Base-by-base conservation (phyloP, 2,329 filamentous ascomycete genomes). In the Nannizziopsis barbatae region DNA sequence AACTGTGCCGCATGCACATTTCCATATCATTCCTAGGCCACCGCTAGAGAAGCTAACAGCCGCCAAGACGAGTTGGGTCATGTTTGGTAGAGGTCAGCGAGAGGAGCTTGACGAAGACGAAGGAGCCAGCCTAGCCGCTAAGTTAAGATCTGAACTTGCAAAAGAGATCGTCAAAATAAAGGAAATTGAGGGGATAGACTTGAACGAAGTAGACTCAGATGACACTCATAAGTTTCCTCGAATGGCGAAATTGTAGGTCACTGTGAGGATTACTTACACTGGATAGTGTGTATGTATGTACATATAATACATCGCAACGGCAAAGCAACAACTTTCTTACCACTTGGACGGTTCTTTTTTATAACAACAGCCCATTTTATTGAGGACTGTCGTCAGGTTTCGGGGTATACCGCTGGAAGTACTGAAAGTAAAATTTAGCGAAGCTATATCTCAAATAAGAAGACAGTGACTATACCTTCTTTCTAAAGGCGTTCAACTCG, bases 1-100 rank as follows among this genome's bases (percentile, higher is more conserved):
- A 69, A 87, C 95, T 12, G 88, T 96, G 1, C 84, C 84, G 17
- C 90, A 96, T 65, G 83, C 93, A 42, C 90, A 98, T 65, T 96
- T 93, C 64, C 92, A 98, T 59, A 76, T 96, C 45, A 93, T 98
- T 31, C 90, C 90, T 0, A 72, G 90, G 33, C 88, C 89, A 40
- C 62, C 66, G 1, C 50, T 62, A 33, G 61, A 65, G 31, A 45
- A 50, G n/a, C 37, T 20, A 11, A 50, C 50, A 14, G 47, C 51
- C 8, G 47, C 54, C 18, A 59, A 54, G 46, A 56, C 56, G 42
- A 63, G 63, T 44, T 71, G 66, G 54, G 64, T 67, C 33, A 69
- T 73, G 61, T 72, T 73, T 57, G 70, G 70, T 5, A 63, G 68
- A 2, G 71, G 72, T 11, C 64, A 67, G 58, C 62, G 70, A 46